Evolutionary conservation across 805 yeast species (phyloP).

Genomic region (Metschnikowia orientalis): DNA sequence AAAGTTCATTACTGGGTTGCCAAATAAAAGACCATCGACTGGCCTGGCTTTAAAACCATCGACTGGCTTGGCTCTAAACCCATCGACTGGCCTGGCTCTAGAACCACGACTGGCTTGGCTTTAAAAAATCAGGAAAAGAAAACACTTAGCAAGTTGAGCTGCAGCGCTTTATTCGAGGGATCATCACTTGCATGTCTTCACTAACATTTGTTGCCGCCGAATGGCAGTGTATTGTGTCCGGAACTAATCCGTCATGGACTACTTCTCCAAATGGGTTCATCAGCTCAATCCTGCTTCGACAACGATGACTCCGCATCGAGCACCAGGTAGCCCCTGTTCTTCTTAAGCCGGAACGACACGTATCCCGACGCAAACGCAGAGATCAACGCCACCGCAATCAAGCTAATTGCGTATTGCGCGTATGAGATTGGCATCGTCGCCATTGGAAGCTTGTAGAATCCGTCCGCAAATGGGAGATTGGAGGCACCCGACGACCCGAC

Average conservation of each 20-base stretch:
- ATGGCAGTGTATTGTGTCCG: too few species aligned
- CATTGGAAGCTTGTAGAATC: slow-evolving; percentile 38
- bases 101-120: too few species aligned
- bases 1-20: too few species aligned
- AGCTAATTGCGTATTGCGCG: slow-evolving; percentile 17
- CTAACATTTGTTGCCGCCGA: neutral
- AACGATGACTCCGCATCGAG: slow-evolving; percentile 24
- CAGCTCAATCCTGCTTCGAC: slow-evolving; percentile 21
- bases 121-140: too few species aligned
- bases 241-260: too few species aligned
- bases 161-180: too few species aligned
- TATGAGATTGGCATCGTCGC: slow-evolving; percentile 25
- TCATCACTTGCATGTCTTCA: neutral
- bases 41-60: too few species aligned
- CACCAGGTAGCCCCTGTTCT: slow-evolving; percentile 17
- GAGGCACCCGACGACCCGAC: slow-evolving; percentile 15
- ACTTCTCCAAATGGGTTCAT: too few species aligned
- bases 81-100: too few species aligned
- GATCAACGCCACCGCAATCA: slow-evolving; percentile 21
- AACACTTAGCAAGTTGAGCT: too few species aligned
- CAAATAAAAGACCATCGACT: too few species aligned
- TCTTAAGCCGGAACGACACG: slow-evolving; percentile 23
- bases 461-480: slow-evolving; percentile 35
- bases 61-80: too few species aligned
- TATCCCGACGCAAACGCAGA: slow-evolving; percentile 23